Evolutionary conservation across 176 grass and related monocot genomes (phyloP).

Genomic region (Tillandsia fasciculata): DNA sequence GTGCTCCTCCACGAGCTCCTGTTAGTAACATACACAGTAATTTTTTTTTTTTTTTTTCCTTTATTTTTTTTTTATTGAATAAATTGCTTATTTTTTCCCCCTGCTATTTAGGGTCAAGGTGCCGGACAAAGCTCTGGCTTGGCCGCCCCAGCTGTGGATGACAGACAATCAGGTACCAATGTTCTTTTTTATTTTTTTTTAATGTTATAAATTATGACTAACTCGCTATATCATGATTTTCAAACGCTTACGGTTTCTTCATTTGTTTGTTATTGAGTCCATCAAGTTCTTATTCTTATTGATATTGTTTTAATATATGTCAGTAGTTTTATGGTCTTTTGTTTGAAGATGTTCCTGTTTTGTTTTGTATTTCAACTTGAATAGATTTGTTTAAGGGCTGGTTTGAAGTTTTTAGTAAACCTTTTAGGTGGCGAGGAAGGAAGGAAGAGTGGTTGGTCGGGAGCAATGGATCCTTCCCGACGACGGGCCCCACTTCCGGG

Average conservation of each 20-base stretch:
- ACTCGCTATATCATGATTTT: background rate
- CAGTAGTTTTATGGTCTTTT: background rate
- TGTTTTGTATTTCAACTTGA: background rate
- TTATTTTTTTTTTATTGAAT: constrained; percentile 21
- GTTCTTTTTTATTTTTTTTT: background rate
- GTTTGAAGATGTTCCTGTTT: background rate
- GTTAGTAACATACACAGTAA: constrained; percentile 30
- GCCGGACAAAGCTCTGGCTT: constrained; percentile 56
- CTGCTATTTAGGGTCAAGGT: constrained; percentile 17
- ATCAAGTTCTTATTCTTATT: background rate
- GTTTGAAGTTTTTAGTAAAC: background rate
- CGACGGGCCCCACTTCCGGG: constrained; percentile 37
- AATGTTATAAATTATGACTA: background rate
- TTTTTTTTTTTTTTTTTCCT: constrained; percentile 11
- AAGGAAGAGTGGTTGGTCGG: constrained; percentile 49
- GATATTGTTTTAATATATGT: background rate
- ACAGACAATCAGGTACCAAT: constrained; percentile 47
- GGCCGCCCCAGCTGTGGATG: constrained; percentile 33
- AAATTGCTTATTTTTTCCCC: background rate
- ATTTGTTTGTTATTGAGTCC: background rate
- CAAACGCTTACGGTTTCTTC: background rate
- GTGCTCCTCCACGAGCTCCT: constrained; percentile 49
- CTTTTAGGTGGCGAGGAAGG: constrained; percentile 55
- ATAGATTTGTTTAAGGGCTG: background rate
- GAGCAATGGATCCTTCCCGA: constrained; percentile 36